These are phyloP conservation scores for Lactarius akahatsu DNA, from an alignment of 768 basidiomycete genomes.

Conservation along the genomic window DNA sequence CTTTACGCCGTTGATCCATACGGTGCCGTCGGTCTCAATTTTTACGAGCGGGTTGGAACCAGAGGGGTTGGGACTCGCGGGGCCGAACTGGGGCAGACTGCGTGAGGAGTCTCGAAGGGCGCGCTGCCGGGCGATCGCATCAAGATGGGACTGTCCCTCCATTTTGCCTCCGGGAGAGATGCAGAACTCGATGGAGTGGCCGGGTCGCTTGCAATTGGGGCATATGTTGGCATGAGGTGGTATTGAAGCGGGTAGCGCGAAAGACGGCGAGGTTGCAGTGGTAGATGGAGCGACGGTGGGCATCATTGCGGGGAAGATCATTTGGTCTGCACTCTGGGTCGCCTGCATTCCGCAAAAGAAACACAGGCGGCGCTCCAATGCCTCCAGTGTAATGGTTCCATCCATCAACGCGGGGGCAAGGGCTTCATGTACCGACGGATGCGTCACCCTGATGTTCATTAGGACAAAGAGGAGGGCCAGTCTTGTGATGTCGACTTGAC, in stretches of 20 bases:
- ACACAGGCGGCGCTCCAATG: too few species aligned
- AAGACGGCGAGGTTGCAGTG: too few species aligned
- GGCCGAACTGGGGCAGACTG: neutral
- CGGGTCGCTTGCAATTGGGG: conserved; percentile 2
- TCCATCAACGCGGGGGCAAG: too few species aligned
- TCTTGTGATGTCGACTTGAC: neutral
- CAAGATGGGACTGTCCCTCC: neutral
- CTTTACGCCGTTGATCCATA: neutral
- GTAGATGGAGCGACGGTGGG: too few species aligned
- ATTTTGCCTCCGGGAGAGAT: conserved; percentile 10
- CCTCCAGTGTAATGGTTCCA: too few species aligned
- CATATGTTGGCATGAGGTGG: neutral
- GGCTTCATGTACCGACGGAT: too few species aligned
- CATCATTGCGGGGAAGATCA: too few species aligned
- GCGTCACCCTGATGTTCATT: neutral
- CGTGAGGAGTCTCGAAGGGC: conserved; percentile 8
- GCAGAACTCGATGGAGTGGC: conserved; percentile 10
- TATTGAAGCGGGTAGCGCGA: neutral
- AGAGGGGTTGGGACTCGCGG: too few species aligned
- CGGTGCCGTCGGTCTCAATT: neutral
- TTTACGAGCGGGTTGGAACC: neutral
- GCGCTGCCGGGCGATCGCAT: too few species aligned
- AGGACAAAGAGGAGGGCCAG: neutral
- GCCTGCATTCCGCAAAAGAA: too few species aligned
- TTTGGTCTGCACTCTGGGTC: too few species aligned